These are phyloP conservation scores for Acorus calamus DNA, from an alignment of 106 monocot genomes.

Conservation along the genomic window DNA sequence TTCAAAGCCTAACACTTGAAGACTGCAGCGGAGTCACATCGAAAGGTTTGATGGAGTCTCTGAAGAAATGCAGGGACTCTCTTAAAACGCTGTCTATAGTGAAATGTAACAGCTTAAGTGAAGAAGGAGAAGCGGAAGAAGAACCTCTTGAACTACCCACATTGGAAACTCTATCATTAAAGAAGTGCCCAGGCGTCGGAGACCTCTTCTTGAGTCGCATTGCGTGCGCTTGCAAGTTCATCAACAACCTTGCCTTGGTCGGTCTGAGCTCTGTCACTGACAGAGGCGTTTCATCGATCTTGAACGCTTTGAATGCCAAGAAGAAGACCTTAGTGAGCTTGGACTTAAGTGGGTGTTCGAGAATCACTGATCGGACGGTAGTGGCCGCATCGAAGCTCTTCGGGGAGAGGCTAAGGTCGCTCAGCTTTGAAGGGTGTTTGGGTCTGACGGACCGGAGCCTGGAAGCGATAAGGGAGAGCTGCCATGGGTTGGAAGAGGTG, in stretches of 20 bases:
- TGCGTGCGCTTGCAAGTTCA: background rate
- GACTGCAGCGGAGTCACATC: slow-evolving; percentile 10
- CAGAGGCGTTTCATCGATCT: slow-evolving; percentile 3
- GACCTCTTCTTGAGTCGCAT: slow-evolving; percentile 9
- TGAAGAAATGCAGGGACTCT: slow-evolving; percentile 3
- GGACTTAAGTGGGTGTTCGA: slow-evolving; percentile 10
- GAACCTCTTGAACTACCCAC: background rate
- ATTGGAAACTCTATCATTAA: slow-evolving; percentile 9
- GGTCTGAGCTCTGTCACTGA: slow-evolving; percentile 18
- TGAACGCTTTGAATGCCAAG: background rate
- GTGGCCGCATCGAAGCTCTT: slow-evolving; percentile 3
- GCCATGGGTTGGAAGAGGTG: slow-evolving; percentile 15
- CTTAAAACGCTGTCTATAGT: slow-evolving; percentile 9
- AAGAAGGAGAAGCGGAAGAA: background rate
- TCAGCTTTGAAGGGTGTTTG: slow-evolving; percentile 12
- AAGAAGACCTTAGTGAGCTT: background rate
- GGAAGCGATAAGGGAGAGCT: slow-evolving; percentile 7
- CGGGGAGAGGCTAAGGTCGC: background rate
- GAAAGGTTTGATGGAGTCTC: background rate
- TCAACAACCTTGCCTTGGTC: slow-evolving; percentile 3
- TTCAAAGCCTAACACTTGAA: slow-evolving; percentile 11
- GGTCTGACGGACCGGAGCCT: slow-evolving; percentile 15
- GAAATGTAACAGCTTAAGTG: slow-evolving; percentile 7
- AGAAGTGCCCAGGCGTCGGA: slow-evolving; percentile 7
- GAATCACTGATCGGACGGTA: slow-evolving; percentile 15